A percentile compares a stretch with the other conserved stretches of the same genome.
Evolutionary conservation across 495 filamentous ascomycete species (phyloP).

Genomic region (Podospora fimiseda): DNA sequence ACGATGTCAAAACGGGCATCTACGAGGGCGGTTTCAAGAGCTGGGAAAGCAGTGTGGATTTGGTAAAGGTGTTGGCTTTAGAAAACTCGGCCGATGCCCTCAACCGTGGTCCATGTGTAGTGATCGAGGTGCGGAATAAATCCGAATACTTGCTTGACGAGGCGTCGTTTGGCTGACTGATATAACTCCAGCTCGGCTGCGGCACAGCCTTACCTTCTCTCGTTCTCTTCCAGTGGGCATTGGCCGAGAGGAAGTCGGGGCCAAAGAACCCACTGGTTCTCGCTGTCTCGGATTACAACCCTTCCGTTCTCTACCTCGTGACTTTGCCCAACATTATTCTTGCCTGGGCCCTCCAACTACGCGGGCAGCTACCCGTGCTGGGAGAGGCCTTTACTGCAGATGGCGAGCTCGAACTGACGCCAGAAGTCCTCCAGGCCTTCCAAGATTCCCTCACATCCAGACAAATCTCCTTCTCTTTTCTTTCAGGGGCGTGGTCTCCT

Average conservation of each 20-base stretch:
- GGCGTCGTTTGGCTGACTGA: conserved; percentile 15
- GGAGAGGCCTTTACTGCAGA: conserved; percentile 41
- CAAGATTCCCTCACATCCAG: conserved; percentile 46
- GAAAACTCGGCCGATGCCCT: conserved; percentile 55
- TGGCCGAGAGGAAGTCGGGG: conserved; percentile 31
- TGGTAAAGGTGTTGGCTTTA: conserved; percentile 61
- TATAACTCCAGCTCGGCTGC: conserved; percentile 64
- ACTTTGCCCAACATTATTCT: conserved; percentile 85
- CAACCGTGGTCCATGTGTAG: conserved; percentile 35
- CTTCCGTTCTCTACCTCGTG: conserved; percentile 73
- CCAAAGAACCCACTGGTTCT: conserved; percentile 46
- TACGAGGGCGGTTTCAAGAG: conserved; percentile 99
- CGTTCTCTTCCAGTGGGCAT: conserved; percentile 64
- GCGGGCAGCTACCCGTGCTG: conserved; percentile 22
- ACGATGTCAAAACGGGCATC: conserved; percentile 81
- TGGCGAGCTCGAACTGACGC: conserved; percentile 69
- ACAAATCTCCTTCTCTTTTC: conserved; percentile 59
- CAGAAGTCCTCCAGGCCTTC: conserved; percentile 57
- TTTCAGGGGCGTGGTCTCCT: conserved; percentile 78
- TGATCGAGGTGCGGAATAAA: conserved; percentile 70
- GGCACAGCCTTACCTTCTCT: conserved; percentile 83
- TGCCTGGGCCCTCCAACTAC: conserved; percentile 59
- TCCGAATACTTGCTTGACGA: background rate
- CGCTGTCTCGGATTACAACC: conserved; percentile 85
- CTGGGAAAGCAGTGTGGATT: conserved; percentile 91